Conservation (phyloP, 2,329 filamentous ascomycete species). For the Aaosphaeria pasadenensis region DNA sequence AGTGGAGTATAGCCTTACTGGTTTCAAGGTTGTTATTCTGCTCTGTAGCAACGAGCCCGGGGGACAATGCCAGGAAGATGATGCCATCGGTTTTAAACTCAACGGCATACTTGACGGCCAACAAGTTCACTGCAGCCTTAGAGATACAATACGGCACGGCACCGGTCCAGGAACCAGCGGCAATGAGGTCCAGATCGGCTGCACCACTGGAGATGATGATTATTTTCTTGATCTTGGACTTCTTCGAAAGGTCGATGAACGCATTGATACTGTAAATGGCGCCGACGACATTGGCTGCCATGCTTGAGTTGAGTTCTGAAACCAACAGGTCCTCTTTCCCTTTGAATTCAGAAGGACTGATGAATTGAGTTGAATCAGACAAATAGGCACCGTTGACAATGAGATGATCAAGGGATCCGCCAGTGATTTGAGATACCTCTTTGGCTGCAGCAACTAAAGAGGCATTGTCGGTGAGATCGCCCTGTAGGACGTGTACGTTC, state of each 20-base stretch:
- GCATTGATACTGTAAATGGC: constrained; percentile 33
- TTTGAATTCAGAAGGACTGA: not conserved
- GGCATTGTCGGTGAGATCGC: constrained; percentile 30
- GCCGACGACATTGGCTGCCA: constrained; percentile 29
- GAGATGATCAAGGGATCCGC: constrained; percentile 40
- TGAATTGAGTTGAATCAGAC: not conserved
- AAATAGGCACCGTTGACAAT: constrained; percentile 39
- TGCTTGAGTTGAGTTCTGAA: constrained; percentile 8
- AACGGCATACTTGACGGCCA: constrained; percentile 41
- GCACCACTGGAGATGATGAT: constrained; percentile 38
- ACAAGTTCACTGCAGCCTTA: constrained; percentile 43
- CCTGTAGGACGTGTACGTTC: constrained; percentile 40
- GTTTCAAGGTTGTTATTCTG: not conserved
- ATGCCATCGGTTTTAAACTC: constrained; percentile 24
- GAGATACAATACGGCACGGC: constrained; percentile 34
- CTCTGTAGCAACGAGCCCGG: constrained; percentile 13
- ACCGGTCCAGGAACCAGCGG: constrained; percentile 14
- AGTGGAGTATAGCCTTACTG: too few species aligned
- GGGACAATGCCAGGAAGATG: constrained; percentile 16
- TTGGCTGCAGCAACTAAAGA: constrained; percentile 35
- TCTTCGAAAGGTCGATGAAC: constrained; percentile 42
- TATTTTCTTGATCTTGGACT: constrained; percentile 41
- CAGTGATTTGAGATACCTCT: constrained; percentile 30
- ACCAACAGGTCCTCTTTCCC: not conserved
- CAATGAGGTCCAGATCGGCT: constrained; percentile 30